Evolutionary conservation across 768 basidiomycete species (phyloP), one percentile per base, ranked within the genome.

Genomic region (Phanerochaete carnosa): DNA sequence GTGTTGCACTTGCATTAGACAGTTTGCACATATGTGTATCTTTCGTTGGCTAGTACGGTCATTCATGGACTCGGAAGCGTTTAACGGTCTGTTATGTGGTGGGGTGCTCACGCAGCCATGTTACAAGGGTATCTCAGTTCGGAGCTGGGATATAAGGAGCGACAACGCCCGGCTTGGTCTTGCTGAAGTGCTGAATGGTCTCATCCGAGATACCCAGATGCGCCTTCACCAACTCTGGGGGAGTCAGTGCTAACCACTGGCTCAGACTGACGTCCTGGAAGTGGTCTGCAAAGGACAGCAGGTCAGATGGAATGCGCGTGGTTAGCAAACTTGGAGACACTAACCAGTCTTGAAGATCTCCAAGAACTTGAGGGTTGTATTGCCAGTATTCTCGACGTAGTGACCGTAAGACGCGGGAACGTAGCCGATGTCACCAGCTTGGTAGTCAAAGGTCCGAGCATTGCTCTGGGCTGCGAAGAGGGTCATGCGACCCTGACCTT

Each of bases 331-430:
- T 12, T 7, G 2, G 26, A 51, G 49, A 29, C 15, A 25, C 56
- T 26, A 13, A 80, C 82, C 77, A 29, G 83, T 75, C 64, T 77
- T 80, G 68, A 86, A 83, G 12, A 88, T 79, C 66, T 88, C 85
- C 3, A 88, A 72, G 65, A 81, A 83, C 59, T 72, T 74, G 29
- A 88, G 66, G 1, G 85, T 80, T 1, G 78, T 76, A 59, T 84
- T 80, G 28, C 85, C 85, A 1, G 78, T 82, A 67, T 88, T 86
- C 66, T 87, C 85, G 28, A 88, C 74, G 64, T 88, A 86, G 65
- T 88, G 87, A 79, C 81, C 83, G 72, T 79, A 79, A 1, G 79
- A 74, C 12, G 80, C 76, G 37, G 83, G 83, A 49, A 83, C 77
- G 60, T 83, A 85, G n/a, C 81, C 81, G 55, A 84, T 73, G 55